These are phyloP conservation scores for Arabis alpina DNA, from an alignment of 345 rosid species.

Conservation along the genomic window DNA sequence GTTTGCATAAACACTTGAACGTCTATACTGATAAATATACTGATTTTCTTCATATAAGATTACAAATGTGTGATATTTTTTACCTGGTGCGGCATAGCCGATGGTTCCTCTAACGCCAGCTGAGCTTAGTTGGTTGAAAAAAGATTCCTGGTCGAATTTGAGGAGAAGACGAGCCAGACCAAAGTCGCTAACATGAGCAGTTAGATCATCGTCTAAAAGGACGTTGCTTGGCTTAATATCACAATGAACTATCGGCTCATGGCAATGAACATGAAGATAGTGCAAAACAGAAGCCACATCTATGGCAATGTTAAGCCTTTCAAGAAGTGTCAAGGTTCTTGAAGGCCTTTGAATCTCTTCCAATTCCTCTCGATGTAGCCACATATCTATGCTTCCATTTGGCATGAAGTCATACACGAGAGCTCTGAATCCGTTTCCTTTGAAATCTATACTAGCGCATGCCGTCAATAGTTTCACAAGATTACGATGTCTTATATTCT, in stretches of 20 bases:
- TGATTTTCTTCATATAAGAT: neutral
- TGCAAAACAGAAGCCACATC: constrained; percentile 38
- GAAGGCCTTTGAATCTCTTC: constrained; percentile 9
- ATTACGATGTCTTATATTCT: constrained; percentile 54
- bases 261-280: constrained; percentile 34
- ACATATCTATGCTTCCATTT: constrained; percentile 50
- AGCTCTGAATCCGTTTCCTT: constrained; percentile 58
- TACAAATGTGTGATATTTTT: constrained; percentile 15
- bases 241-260: constrained; percentile 25
- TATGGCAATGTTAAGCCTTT: constrained; percentile 43
- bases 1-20: too few relatives aligned
- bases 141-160: constrained; percentile 20
- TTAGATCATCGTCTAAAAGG: constrained; percentile 27
- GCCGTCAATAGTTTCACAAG: constrained; percentile 53
- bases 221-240: constrained; percentile 39
- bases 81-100: constrained; percentile 41
- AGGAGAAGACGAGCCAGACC: constrained; percentile 33
- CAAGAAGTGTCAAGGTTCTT: constrained; percentile 30
- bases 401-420: constrained; percentile 53
- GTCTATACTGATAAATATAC: neutral
- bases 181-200: constrained; percentile 36
- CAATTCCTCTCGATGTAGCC: constrained; percentile 39
- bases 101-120: constrained; percentile 34
- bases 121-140: constrained; percentile 18
- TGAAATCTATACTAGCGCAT: constrained; percentile 54